Conservation (phyloP, 371 early-diverging fungal species). For the Funneliformis caledonium region DNA sequence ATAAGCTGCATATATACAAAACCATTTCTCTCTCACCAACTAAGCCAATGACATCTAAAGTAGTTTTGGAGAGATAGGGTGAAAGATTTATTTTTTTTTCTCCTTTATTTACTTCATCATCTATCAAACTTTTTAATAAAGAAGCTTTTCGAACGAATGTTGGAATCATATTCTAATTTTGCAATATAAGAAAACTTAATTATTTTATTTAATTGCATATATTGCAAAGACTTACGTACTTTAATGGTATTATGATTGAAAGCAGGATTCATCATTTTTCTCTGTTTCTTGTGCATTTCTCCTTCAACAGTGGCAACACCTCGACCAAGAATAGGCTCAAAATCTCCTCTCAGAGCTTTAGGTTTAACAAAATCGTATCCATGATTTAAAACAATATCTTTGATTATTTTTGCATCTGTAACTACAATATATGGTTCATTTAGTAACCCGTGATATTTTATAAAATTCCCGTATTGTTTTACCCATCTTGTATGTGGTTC, state of each 20-base stretch:
- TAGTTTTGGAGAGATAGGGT: slow-evolving; percentile 49
- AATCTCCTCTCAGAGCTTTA: slow-evolving; percentile 47
- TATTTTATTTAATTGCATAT: background rate
- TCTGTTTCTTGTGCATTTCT: slow-evolving; percentile 58
- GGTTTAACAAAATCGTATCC: slow-evolving; percentile 58
- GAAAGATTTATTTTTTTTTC: slow-evolving; percentile 46
- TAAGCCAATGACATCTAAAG: slow-evolving; percentile 55
- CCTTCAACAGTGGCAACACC: slow-evolving; percentile 67
- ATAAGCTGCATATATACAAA: background rate
- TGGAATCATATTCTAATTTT: no score
- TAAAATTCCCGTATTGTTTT: no score
- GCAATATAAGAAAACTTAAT: slow-evolving; percentile 44
- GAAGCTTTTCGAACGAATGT: slow-evolving; percentile 49
- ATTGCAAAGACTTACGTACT: slow-evolving; percentile 20
- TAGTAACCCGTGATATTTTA: no score
- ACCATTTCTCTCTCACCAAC: slow-evolving; percentile 42
- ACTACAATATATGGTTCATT: no score
- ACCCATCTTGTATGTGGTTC: slow-evolving; percentile 59
- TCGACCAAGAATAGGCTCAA: slow-evolving; percentile 54
- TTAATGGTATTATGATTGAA: slow-evolving; percentile 53
- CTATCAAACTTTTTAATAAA: slow-evolving; percentile 44
- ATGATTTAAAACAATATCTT: slow-evolving; percentile 55
- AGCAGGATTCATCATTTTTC: no score
- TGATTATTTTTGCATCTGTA: slow-evolving; percentile 55
- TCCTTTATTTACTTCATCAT: slow-evolving; percentile 30